These are phyloP conservation scores for Planoprotostelium fungivorum DNA, from an alignment of 78 protist genomes.

Conservation along the genomic window DNA sequence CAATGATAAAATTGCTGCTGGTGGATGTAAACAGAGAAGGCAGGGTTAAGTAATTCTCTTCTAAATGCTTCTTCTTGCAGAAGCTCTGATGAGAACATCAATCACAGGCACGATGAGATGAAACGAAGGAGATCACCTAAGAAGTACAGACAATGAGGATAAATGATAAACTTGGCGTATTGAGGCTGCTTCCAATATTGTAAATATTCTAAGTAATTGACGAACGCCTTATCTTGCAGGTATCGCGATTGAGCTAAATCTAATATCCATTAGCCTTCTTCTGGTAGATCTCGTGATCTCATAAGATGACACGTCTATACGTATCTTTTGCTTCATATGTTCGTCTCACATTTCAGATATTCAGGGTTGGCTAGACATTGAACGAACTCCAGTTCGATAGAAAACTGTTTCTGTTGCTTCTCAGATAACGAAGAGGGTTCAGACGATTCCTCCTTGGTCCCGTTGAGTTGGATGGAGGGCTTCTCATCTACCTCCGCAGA, in stretches of 20 bases:
- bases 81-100: neutral
- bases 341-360: constrained; percentile 48
- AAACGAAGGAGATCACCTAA: constrained; percentile 1
- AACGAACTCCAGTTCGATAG: constrained; percentile 64
- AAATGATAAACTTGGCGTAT: constrained; percentile 35
- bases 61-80: constrained; percentile 47
- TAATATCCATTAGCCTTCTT: neutral
- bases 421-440: neutral
- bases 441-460: neutral
- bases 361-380: constrained; percentile 60
- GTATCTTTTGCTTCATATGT: neutral
- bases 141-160: neutral
- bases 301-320: neutral
- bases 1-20: constrained; percentile 62
- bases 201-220: constrained; percentile 49
- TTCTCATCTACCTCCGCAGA: neutral
- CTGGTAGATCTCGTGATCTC: neutral
- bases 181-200: constrained; percentile 60
- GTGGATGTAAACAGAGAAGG: constrained; percentile 34
- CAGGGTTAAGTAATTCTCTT: constrained; percentile 21
- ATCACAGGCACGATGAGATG: neutral
- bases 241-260: constrained; percentile 50
- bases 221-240: constrained; percentile 51
- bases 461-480: neutral
- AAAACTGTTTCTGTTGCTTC: constrained; percentile 15